Base-by-base conservation (phyloP, 768 basidiomycete species). In the Tricholoma terreum region DNA sequence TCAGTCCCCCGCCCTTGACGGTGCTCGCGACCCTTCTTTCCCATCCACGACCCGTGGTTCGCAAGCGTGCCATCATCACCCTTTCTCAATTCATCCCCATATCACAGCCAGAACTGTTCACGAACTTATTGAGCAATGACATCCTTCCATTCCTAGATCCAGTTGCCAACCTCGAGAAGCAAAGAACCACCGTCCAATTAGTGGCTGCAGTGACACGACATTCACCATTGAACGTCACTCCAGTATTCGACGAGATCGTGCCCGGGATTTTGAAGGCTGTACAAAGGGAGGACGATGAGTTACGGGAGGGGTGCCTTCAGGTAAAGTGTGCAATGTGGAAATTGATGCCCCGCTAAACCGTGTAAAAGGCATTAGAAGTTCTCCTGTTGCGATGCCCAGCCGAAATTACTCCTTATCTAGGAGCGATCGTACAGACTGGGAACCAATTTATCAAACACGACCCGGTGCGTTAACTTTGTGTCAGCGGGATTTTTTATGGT, bases 11-110 rank as follows among this genome's bases (percentile, higher is more conserved):
- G 46, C 87, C 92, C 31, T 73, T 94, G 4, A 68, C 74, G 5
- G 84, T 87, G 17, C 81, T 90, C 54, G 87, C 83, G 0, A 91
- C 84, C 35, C 80, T 90, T 30, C 81, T 92, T 46, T 80, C 77
- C n/a, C 90, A 89, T 72, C 66, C 80, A 7, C 86, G 94, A 4
- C 83, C 90, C 9, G 92, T 93, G 0, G 91, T 98, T 53, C 85
- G 95, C 51, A 98, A 98, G 76, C 89, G 94, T 52, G 90, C 93
- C 2, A 94, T 98, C 57, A 77, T 86, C 35, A 92, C 94, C 0
- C 71, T 94, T 40, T 89, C 92, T 0, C 90, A 93, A 62, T 90
- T 94, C 68, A 80, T 94, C 36, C 89, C 87, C 14, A 83, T 84
- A 42, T 87, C 88, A 8, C 83, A 82, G 38, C 77, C 84, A 4